phyloP scores from a whole-genome alignment of 805 yeast genomes.

The Tetrapisispora arboricola region DNA sequence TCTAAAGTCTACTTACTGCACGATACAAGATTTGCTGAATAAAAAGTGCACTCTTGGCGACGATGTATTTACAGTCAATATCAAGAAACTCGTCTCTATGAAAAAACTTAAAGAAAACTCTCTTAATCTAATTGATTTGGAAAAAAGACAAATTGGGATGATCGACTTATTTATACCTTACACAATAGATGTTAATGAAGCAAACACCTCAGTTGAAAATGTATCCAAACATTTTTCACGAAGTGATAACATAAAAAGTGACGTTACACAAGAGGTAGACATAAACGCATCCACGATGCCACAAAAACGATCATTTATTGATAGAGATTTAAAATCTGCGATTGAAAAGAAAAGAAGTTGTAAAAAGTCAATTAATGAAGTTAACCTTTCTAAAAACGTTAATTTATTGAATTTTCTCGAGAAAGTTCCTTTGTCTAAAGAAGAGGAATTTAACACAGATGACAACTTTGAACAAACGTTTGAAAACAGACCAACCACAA shows the following conservation, averaged over 20 bases:
- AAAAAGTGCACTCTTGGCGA: not conserved
- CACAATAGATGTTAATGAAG: not conserved
- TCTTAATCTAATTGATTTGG: constrained; percentile 11
- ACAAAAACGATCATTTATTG: constrained; percentile 18
- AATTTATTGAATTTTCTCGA: constrained; percentile 1
- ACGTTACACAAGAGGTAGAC: not conserved
- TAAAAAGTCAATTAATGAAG: not conserved
- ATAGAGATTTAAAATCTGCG: constrained; percentile 13
- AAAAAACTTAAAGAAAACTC: constrained; percentile 3
- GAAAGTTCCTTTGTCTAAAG: no score
- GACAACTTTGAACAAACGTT: not conserved
- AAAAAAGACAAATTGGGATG: constrained; percentile 6
- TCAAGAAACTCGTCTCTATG: not conserved
- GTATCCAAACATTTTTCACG: not conserved
- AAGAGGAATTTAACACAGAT: no score
- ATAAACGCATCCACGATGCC: constrained; percentile 13
- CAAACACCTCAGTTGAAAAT: no score
- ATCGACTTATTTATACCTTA: constrained; percentile 1
- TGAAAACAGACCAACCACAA: no score
- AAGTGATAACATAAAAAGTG: not conserved
- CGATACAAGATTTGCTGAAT: not conserved
- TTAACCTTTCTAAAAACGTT: not conserved
- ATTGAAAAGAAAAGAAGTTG: constrained; percentile 7
- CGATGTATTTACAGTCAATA: not conserved
- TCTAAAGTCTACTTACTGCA: not conserved